Base-by-base conservation (phyloP, 257 asterid genomes). In the Lycium ferocissimum region DNA sequence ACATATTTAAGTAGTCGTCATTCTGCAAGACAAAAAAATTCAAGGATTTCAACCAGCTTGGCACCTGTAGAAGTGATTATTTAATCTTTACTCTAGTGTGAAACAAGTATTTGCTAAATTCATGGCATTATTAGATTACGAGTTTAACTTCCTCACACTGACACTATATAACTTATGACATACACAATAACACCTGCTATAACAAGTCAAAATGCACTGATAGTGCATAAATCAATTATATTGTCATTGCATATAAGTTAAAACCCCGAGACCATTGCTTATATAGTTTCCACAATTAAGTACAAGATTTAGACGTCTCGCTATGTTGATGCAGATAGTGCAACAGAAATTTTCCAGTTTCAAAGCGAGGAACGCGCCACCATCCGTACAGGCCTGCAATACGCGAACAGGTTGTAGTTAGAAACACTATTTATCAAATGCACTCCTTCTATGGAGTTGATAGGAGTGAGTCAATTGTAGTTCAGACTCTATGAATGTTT, bases 331-430 rank as follows among this genome's bases (percentile, higher is more conserved):
- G 76, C 76, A 22, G 54, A 40, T 12, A 6, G 72, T 7, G 57
- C 84, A 26, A 65, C 83, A 62, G 38, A 11, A 57, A 53, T 38
- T 37, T 72, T 67, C 67, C 51, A 81, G 82, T 78, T 85, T 88
- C 88, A 92, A 40, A 92, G 91, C 83, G 83, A 70, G n/a, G 93
- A 88, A 73, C 91, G 90, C 5, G 88, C 86, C 83, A 87, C 90
- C 87, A 53, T 84, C 26, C 70, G 40, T 43, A 3, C 83, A 56
- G 89, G 89, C 89, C 93, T 92, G 92, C 92, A 86, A 81, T 80
- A 76, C 4, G 81, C 73, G 69, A 62, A 84, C 45, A 20, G 56
- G 67, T 71, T 40, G 62, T 7, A 54, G 20, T 84, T 87, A 73
- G 70, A 37, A 65, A 51, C 73, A 26, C 33, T 26, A 26, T 26